These are phyloP conservation scores for Aquilaria sinensis DNA, from an alignment of 345 rosid genomes.

Conservation along the genomic window DNA sequence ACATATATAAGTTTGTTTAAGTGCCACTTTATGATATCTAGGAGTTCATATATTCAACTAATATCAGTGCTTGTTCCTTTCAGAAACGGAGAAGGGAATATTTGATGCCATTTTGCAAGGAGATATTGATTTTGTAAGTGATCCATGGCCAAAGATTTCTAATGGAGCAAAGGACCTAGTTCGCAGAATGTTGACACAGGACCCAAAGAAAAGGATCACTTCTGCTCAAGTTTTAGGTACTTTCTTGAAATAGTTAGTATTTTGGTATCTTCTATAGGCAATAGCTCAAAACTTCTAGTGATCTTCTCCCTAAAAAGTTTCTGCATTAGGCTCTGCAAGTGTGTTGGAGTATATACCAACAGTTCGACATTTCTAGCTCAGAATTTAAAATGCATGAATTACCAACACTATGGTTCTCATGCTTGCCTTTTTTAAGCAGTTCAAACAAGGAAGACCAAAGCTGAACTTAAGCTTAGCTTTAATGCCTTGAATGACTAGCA, in stretches of 20 bases:
- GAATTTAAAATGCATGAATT: too few species aligned
- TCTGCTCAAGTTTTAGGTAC: slow-evolving; percentile 74
- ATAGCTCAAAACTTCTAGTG: too few species aligned
- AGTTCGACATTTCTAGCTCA: too few species aligned
- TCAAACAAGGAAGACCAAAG: too few species aligned
- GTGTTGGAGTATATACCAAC: too few species aligned
- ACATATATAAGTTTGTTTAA: background rate
- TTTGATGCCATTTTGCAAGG: slow-evolving; percentile 75
- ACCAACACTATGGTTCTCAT: too few species aligned
- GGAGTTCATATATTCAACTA: too few species aligned
- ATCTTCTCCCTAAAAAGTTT: too few species aligned
- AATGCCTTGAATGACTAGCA: too few species aligned
- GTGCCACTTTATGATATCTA: background rate
- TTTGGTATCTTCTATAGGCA: background rate
- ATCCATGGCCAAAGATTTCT: slow-evolving; percentile 86
- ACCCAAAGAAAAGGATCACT: slow-evolving; percentile 63
- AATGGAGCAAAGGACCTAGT: slow-evolving; percentile 78
- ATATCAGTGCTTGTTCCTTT: background rate
- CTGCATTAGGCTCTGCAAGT: too few species aligned
- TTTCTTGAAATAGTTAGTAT: background rate
- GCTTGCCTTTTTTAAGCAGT: too few species aligned
- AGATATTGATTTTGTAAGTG: slow-evolving; percentile 58
- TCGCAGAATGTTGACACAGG: slow-evolving; percentile 63
- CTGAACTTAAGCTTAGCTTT: too few species aligned
- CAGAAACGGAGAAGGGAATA: slow-evolving; percentile 79